Evolutionary conservation across 1,284 basidiomycete genomes (phyloP), one percentile per base, ranked within the genome.

Genomic region (Ceratobasidium sp.): DNA sequence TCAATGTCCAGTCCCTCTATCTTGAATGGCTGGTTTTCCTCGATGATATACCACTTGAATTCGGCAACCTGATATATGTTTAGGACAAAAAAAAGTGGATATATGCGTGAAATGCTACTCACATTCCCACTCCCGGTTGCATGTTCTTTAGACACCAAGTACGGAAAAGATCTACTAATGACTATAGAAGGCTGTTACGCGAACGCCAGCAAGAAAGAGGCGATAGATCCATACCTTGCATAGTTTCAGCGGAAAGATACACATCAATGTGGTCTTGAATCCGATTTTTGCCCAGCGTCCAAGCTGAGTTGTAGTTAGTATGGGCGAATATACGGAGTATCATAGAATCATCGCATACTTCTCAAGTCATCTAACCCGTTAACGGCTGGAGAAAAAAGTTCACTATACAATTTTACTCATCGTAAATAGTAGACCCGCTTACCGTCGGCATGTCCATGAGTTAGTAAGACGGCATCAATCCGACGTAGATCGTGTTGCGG

Each of bases 291-390:
- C 86, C 84, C 78, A 94, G 83, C 1, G 94, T 95, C 94, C 94
- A 95, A 54, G 88, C 93, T 94, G 38, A 73, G 56, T 48, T 76
- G 77, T 62, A 40, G 44, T 33, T 64, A 67, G 65, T 23, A 80
- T 9, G 59, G 33, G 15, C n/a, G 48, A 77, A 74, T 1, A 15
- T 20, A n/a, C 44, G 40, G 68, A 78, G 44, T 13, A 69, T 42
- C 59, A 48, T 26, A 23, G 46, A 44, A n/a, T n/a, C 44, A 38
- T 20, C 66, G 82, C 85, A 79, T 80, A 92, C 93, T 91, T 87
- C 93, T 86, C 54, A 95, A 86, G 83, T 95, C 94, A 84, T 95
- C 94, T 76, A 95, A 82, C 4, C 94, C 94, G 81, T 95, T 94
- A 86, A 94, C 93, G 15, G 94, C 94, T 93, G 79, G n/a, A 28